Conservation (phyloP, 2,329 filamentous ascomycete species). For the Talaromyces funiculosus region DNA sequence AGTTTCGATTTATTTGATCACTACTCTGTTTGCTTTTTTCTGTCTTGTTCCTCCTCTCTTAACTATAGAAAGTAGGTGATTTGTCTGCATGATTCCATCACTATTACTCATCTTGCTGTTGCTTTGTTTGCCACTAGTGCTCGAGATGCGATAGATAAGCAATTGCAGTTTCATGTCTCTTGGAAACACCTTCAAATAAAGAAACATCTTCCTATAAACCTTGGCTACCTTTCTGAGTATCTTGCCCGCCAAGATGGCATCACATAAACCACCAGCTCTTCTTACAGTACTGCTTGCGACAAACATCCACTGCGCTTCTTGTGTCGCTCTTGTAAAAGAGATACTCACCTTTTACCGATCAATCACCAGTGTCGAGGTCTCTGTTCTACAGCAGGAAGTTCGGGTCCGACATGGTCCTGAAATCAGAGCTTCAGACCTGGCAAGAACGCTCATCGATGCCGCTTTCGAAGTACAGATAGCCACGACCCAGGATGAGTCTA, state of each 20-base stretch:
- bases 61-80: neutral
- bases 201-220: neutral
- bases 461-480: constrained; percentile 45
- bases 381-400: constrained; percentile 41
- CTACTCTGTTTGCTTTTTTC: neutral
- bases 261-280: neutral
- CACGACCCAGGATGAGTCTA: constrained; percentile 33
- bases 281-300: constrained; percentile 40
- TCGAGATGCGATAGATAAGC: neutral
- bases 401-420: constrained; percentile 33
- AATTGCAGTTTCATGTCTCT: neutral
- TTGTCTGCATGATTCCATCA: neutral
- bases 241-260: neutral
- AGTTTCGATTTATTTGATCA: neutral
- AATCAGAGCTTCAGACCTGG: constrained; percentile 30
- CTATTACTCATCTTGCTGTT: neutral
- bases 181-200: neutral
- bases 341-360: constrained; percentile 35
- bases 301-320: constrained; percentile 47
- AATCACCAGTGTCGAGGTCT: constrained; percentile 36
- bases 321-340: constrained; percentile 42
- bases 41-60: neutral
- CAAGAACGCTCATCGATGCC: constrained; percentile 36
- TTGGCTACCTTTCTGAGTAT: neutral
- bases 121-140: constrained; percentile 3